Evolutionary conservation across 225 moss, liverwort and hornwort genomes (phyloP), one percentile per base, ranked within the genome.

Genomic region (Bryoerythrophyllum caledonicum): DNA sequence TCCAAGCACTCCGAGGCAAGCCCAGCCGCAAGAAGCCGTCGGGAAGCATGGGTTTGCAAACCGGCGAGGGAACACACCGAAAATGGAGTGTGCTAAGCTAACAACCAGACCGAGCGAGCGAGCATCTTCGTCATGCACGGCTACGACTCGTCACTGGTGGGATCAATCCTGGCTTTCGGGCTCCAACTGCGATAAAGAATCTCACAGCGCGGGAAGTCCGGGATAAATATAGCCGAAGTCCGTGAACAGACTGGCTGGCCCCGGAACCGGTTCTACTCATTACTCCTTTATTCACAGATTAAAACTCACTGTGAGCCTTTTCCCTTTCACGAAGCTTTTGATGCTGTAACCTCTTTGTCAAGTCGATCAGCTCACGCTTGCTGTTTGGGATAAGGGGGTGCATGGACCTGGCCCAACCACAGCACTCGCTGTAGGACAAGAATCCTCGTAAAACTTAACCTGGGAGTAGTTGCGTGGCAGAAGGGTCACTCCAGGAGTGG

Each of bases 201-300:
- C 37, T 72, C 48, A 12, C 27, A 4, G 54, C 40, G 41, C 5
- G 37, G n/a, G 68, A 17, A 32, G 32, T 15, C 21, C 20, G 35
- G 43, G 48, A 15, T 49, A 49, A 73, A 34, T 63, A 63, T 51
- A 73, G 63, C 51, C 56, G 32, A 34, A 46, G 44, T 34, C 44
- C 34, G 25, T 17, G 43, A 0, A 11, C n/a, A 13, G 32, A 3
- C 19, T 10, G 16, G 3, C 44, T 14, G 8, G 14, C 44, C 44
- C 27, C 68, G 16, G 28, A 52, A 20, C n/a, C n/a, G 21, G 5
- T 20, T 30, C 51, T n/a, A 49, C 30, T 19, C n/a, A 19, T 51
- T 16, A 44, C 16, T 20, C 51, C 64, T 13, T 7, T 28, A 30
- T 30, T 6, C 34, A 6, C 34, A 34, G 34, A 34, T 34, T 44